A percentile compares a stretch with the other conserved stretches of the same genome.
Evolutionary conservation across 2,329 filamentous ascomycete genomes (phyloP).

Genomic region (Metarhizium humberi): DNA sequence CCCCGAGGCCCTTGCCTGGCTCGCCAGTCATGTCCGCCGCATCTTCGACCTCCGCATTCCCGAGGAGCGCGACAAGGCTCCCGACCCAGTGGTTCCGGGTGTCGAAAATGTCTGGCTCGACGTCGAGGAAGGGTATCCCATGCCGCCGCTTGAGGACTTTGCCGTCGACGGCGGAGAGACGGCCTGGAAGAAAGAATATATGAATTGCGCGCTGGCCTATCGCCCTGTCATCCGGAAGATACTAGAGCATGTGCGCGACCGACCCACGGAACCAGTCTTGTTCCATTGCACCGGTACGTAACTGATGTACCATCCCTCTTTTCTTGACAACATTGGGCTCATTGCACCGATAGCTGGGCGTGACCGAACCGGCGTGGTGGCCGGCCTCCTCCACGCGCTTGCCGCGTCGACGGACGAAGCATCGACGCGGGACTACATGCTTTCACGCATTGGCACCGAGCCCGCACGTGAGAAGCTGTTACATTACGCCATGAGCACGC

Average conservation of each 20-base stretch:
- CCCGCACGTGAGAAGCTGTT: conserved; percentile 38
- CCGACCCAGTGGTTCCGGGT: conserved; percentile 34
- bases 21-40: conserved; percentile 28
- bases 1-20: conserved; percentile 22
- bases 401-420: conserved; percentile 34
- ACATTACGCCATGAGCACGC: conserved; percentile 28
- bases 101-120: conserved; percentile 37
- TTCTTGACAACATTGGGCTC: too few relatives aligned
- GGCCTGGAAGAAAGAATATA: conserved; percentile 37
- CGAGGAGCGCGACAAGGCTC: conserved; percentile 30
- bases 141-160: conserved; percentile 30
- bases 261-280: conserved; percentile 33
- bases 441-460: conserved; percentile 45
- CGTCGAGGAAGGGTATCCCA: conserved; percentile 23
- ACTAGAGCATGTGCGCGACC: conserved; percentile 38
- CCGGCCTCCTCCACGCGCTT: conserved; percentile 40
- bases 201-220: conserved; percentile 35
- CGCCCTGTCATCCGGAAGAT: conserved; percentile 31
- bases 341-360: conserved; percentile 33
- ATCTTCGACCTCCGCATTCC: conserved; percentile 43
- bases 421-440: conserved; percentile 40
- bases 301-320: background rate
- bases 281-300: conserved; percentile 44
- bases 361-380: conserved; percentile 43
- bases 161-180: conserved; percentile 32